A percentile compares a stretch with the other conserved stretches of the same genome.
phyloP scores from a whole-genome alignment of 1,139 yeast species.

The Pichia sp. region DNA sequence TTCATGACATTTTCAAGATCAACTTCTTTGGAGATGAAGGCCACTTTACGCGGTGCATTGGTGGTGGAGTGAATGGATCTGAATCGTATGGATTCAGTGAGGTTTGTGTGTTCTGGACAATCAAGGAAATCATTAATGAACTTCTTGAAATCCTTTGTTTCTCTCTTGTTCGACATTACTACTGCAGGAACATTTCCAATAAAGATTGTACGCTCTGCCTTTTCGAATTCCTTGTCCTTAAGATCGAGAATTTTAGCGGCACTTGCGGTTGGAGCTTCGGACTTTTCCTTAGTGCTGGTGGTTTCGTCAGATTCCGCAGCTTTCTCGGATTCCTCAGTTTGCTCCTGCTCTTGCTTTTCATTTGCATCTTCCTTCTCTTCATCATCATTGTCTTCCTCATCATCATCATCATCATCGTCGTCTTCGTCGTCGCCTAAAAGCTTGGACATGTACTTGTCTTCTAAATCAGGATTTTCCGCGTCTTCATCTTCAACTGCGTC shows the following conservation, averaged over 20 bases:
- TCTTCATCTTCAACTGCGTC: conserved; percentile 5
- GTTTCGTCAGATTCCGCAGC: conserved; percentile 19
- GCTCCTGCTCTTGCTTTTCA: conserved; percentile 18
- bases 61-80: conserved; percentile 90
- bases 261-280: conserved; percentile 6
- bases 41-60: conserved; percentile 85
- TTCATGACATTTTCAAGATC: conserved; percentile 76
- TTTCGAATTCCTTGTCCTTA: conserved; percentile 65
- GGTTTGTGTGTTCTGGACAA: conserved; percentile 10
- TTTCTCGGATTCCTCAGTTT: conserved; percentile 15
- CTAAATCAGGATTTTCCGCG: conserved; percentile 8
- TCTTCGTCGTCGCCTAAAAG: too few relatives aligned
- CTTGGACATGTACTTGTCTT: conserved; percentile 12
- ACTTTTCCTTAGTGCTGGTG: conserved; percentile 1
- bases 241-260: conserved; percentile 38
- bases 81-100: conserved; percentile 69
- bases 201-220: conserved; percentile 84
- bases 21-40: conserved; percentile 73
- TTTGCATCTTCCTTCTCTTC: conserved; percentile 27
- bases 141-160: conserved; percentile 57
- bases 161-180: conserved; percentile 58
- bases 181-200: conserved; percentile 75
- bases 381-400: conserved; percentile 22
- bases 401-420: conserved; percentile 4
- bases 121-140: conserved; percentile 38